Evolutionary conservation across 208 protist species (phyloP), one percentile per base, ranked within the genome.

Genomic region (Trypanosoma lewisi): DNA sequence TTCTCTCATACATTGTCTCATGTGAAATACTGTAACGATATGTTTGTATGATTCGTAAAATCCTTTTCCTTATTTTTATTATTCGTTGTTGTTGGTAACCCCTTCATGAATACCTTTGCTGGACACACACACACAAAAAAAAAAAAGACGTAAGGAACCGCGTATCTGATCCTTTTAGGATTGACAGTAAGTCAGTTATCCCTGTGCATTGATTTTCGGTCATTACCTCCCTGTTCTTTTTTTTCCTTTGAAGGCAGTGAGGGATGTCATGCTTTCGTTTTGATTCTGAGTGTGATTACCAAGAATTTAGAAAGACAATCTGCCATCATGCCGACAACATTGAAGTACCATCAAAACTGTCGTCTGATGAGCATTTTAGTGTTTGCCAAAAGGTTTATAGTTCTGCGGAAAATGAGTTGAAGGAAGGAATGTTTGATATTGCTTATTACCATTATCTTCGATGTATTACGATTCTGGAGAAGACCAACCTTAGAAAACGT

Each of bases 221-320:
- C n/a, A n/a, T n/a, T n/a, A n/a, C n/a, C n/a, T n/a, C n/a, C n/a
- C n/a, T n/a, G 33, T 36, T 57, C 30, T 23, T 67, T 68, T 11
- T 74, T n/a, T 58, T 55, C 48, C 53, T 67, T 41, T 56, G 23
- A 21, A 30, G 25, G 4, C 25, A 37, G 11, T 41, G 49, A 16
- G 2, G 2, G 23, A 80, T 78, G 70, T 47, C 42, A 0, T 66
- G 80, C 75, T 90, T 90, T 64, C 59, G 61, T 2, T 33, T 92
- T 23, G 82, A 92, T 63, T 69, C 41, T 21, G 72, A 82, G 30
- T 80, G 81, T 51, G 33, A 65, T 4, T 89, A 75, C 50, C 60
- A 72, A 1, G 83, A 87, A 11, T 92, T 74, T 49, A 60, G 72
- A 25, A 68, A 66, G 28, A 87, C 73, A 17, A 92, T 92, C 16